phyloP scores from a whole-genome alignment of 345 rosid species.

The Eucalyptus pauciflora region DNA sequence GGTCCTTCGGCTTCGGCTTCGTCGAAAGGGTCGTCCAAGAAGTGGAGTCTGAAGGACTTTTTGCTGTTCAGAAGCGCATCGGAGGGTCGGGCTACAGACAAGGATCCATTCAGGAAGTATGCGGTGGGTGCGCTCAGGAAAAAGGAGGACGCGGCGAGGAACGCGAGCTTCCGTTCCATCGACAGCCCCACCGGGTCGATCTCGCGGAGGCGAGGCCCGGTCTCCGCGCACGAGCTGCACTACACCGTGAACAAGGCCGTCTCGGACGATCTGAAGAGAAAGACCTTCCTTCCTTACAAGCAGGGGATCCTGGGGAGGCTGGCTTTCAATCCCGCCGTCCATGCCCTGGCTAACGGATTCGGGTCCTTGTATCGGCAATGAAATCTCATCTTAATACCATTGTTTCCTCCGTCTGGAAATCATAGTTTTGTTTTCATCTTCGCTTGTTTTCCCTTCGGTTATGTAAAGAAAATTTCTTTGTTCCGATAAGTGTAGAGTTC shows the following conservation, averaged over 20 bases:
- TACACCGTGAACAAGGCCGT: constrained; percentile 75
- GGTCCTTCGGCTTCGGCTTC: constrained; percentile 1
- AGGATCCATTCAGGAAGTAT: constrained; percentile 39
- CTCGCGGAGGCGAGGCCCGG: constrained; percentile 16
- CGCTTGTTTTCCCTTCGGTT: neutral
- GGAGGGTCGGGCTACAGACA: constrained; percentile 61
- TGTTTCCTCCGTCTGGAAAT: neutral
- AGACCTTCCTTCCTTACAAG: constrained; percentile 83
- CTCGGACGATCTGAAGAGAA: constrained; percentile 65
- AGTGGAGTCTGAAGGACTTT: constrained; percentile 73
- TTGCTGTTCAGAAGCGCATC: constrained; percentile 84
- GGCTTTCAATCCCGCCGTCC: constrained; percentile 40
- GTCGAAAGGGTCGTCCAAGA: constrained; percentile 46
- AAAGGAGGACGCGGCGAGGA: constrained; percentile 38
- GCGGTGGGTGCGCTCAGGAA: constrained; percentile 29
- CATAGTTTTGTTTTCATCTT: neutral
- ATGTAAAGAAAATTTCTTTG: neutral
- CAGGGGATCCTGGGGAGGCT: constrained; percentile 66
- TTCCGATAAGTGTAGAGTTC: neutral
- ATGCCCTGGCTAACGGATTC: constrained; percentile 8
- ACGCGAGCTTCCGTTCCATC: constrained; percentile 26
- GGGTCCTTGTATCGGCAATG: constrained; percentile 1
- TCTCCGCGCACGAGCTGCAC: constrained; percentile 85
- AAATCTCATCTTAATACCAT: neutral
- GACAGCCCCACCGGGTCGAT: constrained; percentile 11